phyloP scores from a whole-genome alignment of 75 land plant genomes.

The Azolla pinnata region DNA sequence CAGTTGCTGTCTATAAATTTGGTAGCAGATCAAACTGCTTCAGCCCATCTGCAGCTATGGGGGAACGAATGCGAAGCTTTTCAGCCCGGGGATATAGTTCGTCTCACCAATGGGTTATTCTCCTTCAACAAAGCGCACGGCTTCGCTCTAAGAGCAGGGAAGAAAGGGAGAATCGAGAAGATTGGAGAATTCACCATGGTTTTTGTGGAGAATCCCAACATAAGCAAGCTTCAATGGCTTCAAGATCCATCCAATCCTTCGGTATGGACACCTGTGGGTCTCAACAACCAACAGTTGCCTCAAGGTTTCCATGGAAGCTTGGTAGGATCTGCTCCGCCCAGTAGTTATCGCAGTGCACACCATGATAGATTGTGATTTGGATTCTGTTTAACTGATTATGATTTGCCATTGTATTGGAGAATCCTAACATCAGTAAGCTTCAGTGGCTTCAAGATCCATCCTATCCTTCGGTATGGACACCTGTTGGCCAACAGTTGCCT shows the following conservation, averaged over 20 bases:
- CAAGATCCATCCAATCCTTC: conserved; percentile 44
- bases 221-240: conserved; percentile 77
- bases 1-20: conserved; percentile 35
- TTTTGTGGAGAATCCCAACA: conserved; percentile 78
- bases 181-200: conserved; percentile 77
- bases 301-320: not conserved
- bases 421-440: conserved; percentile 84
- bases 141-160: conserved; percentile 75
- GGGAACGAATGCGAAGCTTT: conserved; percentile 76
- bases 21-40: conserved; percentile 73
- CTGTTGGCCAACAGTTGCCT: conserved; percentile 5
- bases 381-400: too few relatives aligned
- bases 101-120: conserved; percentile 57
- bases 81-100: conserved; percentile 66
- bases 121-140: conserved; percentile 40
- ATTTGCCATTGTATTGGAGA: too few relatives aligned
- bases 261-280: conserved; percentile 20
- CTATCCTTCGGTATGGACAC: conserved; percentile 26
- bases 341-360: too few relatives aligned
- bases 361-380: too few relatives aligned
- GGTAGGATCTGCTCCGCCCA: not conserved
- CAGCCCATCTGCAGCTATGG: conserved; percentile 85
- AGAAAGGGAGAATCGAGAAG: conserved; percentile 61
- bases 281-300: not conserved
- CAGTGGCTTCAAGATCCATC: conserved; percentile 59